Evolutionary conservation across 495 filamentous ascomycete genomes (phyloP).

Genomic region (Daldinia vernicosa): DNA sequence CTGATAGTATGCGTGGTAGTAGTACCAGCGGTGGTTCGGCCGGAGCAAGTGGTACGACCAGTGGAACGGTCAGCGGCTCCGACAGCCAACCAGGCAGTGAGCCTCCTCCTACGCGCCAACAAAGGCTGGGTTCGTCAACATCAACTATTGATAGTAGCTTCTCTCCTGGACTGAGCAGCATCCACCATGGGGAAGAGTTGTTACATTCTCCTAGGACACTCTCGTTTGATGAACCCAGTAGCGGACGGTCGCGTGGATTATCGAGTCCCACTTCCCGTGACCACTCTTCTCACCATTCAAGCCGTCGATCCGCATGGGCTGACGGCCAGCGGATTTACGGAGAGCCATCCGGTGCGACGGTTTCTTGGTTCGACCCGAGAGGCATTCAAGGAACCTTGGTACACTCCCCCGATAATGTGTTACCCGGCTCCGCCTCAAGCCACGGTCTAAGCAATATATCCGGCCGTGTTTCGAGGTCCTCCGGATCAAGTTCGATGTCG

Average conservation of each 20-base stretch:
- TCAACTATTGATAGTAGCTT: constrained; percentile 50
- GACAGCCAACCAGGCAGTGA: constrained; percentile 57
- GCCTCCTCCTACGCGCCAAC: constrained; percentile 52
- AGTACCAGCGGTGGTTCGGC: constrained; percentile 48
- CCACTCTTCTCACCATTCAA: constrained; percentile 20
- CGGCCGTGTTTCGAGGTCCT: constrained; percentile 38
- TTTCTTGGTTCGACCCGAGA: constrained; percentile 44
- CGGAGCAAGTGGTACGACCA: constrained; percentile 50
- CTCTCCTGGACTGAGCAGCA: constrained; percentile 36
- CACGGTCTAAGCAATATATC: constrained; percentile 18
- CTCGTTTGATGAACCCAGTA: constrained; percentile 31
- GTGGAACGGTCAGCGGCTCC: constrained; percentile 51
- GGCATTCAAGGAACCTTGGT: constrained; percentile 27
- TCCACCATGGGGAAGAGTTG: constrained; percentile 47
- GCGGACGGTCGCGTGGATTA: constrained; percentile 36
- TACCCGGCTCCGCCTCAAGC: constrained; percentile 20
- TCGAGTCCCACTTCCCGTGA: constrained; percentile 45
- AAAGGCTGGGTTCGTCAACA: constrained; percentile 51
- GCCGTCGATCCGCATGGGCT: constrained; percentile 32
- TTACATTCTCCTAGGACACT: constrained; percentile 47
- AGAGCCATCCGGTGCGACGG: constrained; percentile 13
- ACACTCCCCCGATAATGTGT: constrained; percentile 40
- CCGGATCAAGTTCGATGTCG: constrained; percentile 38
- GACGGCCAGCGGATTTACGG: constrained; percentile 33
- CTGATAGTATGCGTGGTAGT: constrained; percentile 44